Base-by-base conservation (phyloP, 768 basidiomycete genomes). In the Naganishia antarctica region DNA sequence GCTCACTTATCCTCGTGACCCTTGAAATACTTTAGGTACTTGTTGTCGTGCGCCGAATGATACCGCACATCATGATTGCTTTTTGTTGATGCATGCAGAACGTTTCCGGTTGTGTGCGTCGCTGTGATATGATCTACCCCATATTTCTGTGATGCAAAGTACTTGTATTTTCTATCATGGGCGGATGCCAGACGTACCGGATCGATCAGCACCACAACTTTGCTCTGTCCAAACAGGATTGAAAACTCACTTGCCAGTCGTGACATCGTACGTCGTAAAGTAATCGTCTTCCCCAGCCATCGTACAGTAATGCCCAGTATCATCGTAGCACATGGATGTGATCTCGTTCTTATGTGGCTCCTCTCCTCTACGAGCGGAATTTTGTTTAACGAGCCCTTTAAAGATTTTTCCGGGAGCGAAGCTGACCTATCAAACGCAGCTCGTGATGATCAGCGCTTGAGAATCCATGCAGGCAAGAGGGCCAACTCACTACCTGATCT, bases 21-120 rank as follows among this genome's bases (percentile, higher is more conserved):
- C 71, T 85, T 87, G 82, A 96, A 98, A 80, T 99, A 99, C 68
- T 88, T 85, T 32, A 98, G 80, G 76, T 92, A 99, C 75, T 88
- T 91, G 82, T 96, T 97, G 82, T 94, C 91, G 77, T 97, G 91
- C 53, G 94, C 76, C 1, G 90, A 93, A 71, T 94, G 90, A 77
- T 97, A 97, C 47, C 96, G 85, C 69, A 98, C 84, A 0, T 89
- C 91, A 74, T 97, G 90, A 76, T 97, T 90, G 76, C 89, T 89
- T 76, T 94, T 97, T 18, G 93, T 97, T 4, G 90, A 93, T 8
- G 93, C 89, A 72, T 97, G 86, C 2, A 98, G 74, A 49, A 97
- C 87, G 3, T 87, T 85, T 0, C 86, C 85, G 69, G 84, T 86
- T 74, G 89, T 89, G 80, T 98, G 96, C 0, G 94, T 97, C 72